Evolutionary conservation across 1,139 yeast species (phyloP).

Genomic region (Candida sp.): DNA sequence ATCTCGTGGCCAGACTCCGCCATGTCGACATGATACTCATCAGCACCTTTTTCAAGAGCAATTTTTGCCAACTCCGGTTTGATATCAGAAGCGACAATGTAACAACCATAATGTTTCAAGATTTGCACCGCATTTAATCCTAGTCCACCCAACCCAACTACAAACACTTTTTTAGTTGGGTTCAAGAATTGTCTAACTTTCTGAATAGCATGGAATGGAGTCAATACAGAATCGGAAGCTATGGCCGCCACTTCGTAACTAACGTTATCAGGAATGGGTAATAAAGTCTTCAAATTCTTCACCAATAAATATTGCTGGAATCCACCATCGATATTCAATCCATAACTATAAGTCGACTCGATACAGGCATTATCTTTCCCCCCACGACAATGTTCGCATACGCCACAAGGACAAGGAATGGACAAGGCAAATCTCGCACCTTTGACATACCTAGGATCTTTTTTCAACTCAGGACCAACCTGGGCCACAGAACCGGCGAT

Average conservation of each 20-base stretch:
- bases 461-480: conserved; percentile 32
- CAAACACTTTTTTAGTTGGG: conserved; percentile 38
- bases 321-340: conserved; percentile 48
- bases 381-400: conserved; percentile 36
- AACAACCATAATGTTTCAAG: conserved; percentile 35
- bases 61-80: conserved; percentile 24
- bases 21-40: conserved; percentile 37
- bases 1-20: conserved; percentile 20
- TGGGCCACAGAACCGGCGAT: conserved; percentile 47
- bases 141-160: conserved; percentile 50
- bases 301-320: conserved; percentile 45
- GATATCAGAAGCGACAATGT: conserved; percentile 38
- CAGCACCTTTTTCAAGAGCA: conserved; percentile 40
- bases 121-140: conserved; percentile 51
- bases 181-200: conserved; percentile 29
- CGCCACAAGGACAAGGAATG: conserved; percentile 42
- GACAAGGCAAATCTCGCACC: conserved; percentile 37
- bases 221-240: conserved; percentile 47
- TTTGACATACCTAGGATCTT: conserved; percentile 19
- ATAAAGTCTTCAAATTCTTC: conserved; percentile 29
- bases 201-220: conserved; percentile 49
- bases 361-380: conserved; percentile 43
- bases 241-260: conserved; percentile 47
- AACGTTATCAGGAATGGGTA: conserved; percentile 47
- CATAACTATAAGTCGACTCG: conserved; percentile 25